Evolutionary conservation across 257 asterid genomes (phyloP), one percentile per base, ranked within the genome.

Genomic region (Eucommia ulmoides): DNA sequence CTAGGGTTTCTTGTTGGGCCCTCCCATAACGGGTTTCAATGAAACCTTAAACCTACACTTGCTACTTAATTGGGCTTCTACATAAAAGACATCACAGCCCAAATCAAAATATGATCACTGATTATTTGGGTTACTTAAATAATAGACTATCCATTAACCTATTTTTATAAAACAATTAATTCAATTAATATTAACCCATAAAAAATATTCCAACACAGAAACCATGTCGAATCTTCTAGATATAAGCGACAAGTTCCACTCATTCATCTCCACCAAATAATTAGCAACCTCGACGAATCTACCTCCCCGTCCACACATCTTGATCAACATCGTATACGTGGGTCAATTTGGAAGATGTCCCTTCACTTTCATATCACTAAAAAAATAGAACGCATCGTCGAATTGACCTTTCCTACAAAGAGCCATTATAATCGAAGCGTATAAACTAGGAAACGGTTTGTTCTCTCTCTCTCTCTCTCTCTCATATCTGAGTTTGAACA

Each of bases 381-480:
- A 89, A 62, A 85, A 89, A 62, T 96, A 74, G 45, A 85, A 78
- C 14, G 98, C 93, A 72, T 89, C 98, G 45, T 83, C 96, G 60
- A 85, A 89, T 53, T 71, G 84, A 24, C 98, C 98, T 59, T 70
- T 74, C 19, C 83, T 68, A 33, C 73, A 80, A 50, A 76, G 77
- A 22, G 93, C 82, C 61, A 85, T 89, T 22, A 89, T 51, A 24
- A 85, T 69, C 8, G 98, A 93, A 70, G 98, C 96, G 58, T 89
- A 89, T 52, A 89, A 56, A 66, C 98, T 89, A 22, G 98, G 98
- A 69, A 85, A 89, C 17, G 98, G 96, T 23, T 74, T 70, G 56
- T 73, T 71, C 47, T 96, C 98, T 20, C 81, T 93, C 68, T 89
- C 98, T 95, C 98, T 85, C 98, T 85, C 85, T 63, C 96, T 89